These are phyloP conservation scores for Citropsis articulata DNA, from an alignment of 345 rosid species.

Conservation along the genomic window DNA sequence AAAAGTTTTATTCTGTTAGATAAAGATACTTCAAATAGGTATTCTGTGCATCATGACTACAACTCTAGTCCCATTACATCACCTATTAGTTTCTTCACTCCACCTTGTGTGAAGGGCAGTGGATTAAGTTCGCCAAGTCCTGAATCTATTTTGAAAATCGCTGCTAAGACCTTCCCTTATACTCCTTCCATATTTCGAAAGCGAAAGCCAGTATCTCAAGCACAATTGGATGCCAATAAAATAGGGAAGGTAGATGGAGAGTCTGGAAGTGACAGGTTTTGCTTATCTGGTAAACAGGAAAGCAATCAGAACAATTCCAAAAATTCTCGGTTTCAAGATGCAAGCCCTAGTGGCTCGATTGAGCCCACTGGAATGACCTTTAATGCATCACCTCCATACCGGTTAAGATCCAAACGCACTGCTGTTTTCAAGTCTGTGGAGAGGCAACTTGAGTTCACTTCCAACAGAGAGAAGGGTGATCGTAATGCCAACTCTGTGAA, in stretches of 20 bases:
- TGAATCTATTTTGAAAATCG: conserved; percentile 66
- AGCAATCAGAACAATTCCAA: conserved; percentile 26
- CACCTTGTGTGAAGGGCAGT: conserved; percentile 58
- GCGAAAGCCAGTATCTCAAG: conserved; percentile 43
- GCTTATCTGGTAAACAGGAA: conserved; percentile 29
- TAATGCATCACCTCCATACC: conserved; percentile 87
- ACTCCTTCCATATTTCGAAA: conserved; percentile 92
- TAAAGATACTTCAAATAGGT: conserved; percentile 32
- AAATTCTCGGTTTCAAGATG: conserved; percentile 33
- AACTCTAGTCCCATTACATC: conserved; percentile 49
- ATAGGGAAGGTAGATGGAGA: conserved; percentile 28
- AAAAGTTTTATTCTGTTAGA: conserved; percentile 35
- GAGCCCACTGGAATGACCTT: conserved; percentile 46
- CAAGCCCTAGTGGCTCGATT: conserved; percentile 24
- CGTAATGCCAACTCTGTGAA: conserved; percentile 39
- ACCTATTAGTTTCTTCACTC: conserved; percentile 78
- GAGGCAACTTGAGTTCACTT: conserved; percentile 82
- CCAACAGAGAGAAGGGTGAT: conserved; percentile 41
- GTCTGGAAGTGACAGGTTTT: conserved; percentile 24
- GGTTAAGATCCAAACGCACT: conserved; percentile 76
- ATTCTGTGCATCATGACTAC: conserved; percentile 31
- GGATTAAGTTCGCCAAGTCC: conserved; percentile 53
- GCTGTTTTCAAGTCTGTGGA: conserved; percentile 75
- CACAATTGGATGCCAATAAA: conserved; percentile 27
- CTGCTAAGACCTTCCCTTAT: conserved; percentile 79